phyloP scores from a whole-genome alignment of 306 rosid genomes.

The Castanea sativa region DNA sequence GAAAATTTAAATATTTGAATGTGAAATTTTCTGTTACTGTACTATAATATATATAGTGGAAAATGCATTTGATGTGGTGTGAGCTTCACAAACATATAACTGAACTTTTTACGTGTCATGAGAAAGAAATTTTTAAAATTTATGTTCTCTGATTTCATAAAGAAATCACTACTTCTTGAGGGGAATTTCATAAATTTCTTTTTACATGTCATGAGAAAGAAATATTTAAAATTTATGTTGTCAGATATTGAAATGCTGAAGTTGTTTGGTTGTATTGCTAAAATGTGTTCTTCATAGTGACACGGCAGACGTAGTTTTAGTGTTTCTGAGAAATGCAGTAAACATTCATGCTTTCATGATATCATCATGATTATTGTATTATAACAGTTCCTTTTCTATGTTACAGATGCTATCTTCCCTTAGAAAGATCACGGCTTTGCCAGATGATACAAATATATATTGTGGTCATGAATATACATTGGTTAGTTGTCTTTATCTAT shows the following conservation, averaged over 20 bases:
- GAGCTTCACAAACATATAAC: not conserved
- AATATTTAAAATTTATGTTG: not conserved
- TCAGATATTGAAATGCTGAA: slow-evolving; percentile 1
- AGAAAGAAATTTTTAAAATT: not conserved
- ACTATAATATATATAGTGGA: not conserved
- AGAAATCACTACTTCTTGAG: not conserved
- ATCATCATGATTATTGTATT: slow-evolving; percentile 3
- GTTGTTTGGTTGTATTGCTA: slow-evolving; percentile 4
- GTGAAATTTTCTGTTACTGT: not conserved
- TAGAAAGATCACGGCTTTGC: slow-evolving; percentile 62
- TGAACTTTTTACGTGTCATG: not conserved
- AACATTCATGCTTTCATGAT: not conserved
- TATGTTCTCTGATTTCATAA: not conserved
- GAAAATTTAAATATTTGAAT: not conserved
- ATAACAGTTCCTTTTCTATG: slow-evolving; percentile 21
- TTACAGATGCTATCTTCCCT: slow-evolving; percentile 84
- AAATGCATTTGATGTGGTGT: not conserved
- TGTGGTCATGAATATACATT: slow-evolving; percentile 87
- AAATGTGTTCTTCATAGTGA: slow-evolving; percentile 10
- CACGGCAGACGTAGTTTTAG: not conserved
- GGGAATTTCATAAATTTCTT: not conserved
- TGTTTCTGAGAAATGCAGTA: slow-evolving; percentile 2
- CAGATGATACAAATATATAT: slow-evolving; percentile 75
- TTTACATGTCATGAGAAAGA: not conserved
- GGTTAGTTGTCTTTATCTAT: slow-evolving; percentile 46